Conservation (phyloP, 2,329 filamentous ascomycete genomes). For the Penicillium sp. region DNA sequence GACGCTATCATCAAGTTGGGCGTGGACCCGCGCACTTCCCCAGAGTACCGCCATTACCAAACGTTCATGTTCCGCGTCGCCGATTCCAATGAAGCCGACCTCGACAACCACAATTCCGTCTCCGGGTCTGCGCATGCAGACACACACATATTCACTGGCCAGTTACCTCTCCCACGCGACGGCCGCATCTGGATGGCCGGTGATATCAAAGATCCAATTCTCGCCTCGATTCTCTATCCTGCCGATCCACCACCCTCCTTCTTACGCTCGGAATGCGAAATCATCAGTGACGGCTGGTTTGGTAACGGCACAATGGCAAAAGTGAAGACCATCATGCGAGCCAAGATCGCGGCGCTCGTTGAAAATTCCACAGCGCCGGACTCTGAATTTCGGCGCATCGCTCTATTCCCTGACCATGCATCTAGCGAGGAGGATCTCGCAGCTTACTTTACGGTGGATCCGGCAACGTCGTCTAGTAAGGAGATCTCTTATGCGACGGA, state of each 20-base stretch:
- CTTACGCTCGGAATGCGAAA: slow-evolving; percentile 59
- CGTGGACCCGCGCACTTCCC: slow-evolving; percentile 75
- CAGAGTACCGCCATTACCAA: slow-evolving; percentile 78
- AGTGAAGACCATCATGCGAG: slow-evolving; percentile 81
- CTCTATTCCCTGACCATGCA: slow-evolving; percentile 40
- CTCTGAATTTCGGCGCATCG: slow-evolving; percentile 35
- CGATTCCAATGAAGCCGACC: not conserved
- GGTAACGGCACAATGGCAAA: slow-evolving; percentile 78
- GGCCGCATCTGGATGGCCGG: slow-evolving; percentile 94
- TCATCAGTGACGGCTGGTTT: slow-evolving; percentile 74
- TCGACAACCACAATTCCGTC: not conserved
- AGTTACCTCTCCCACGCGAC: slow-evolving; percentile 65
- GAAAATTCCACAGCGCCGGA: slow-evolving; percentile 35
- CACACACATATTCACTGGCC: slow-evolving; percentile 77
- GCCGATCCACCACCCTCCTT: slow-evolving; percentile 51
- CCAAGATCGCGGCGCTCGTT: slow-evolving; percentile 71
- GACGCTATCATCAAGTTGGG: slow-evolving; percentile 84
- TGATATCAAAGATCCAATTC: slow-evolving; percentile 79
- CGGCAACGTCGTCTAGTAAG: slow-evolving; percentile 16
- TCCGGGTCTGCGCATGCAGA: slow-evolving; percentile 3
- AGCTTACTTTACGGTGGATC: slow-evolving; percentile 27
- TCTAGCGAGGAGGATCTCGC: slow-evolving; percentile 15
- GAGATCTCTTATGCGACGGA: slow-evolving; percentile 36
- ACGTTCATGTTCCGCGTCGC: slow-evolving; percentile 78
- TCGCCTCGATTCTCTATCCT: slow-evolving; percentile 64